phyloP scores from a whole-genome alignment of 1,139 yeast genomes.

The Keqinozyma sinolaborantium region DNA sequence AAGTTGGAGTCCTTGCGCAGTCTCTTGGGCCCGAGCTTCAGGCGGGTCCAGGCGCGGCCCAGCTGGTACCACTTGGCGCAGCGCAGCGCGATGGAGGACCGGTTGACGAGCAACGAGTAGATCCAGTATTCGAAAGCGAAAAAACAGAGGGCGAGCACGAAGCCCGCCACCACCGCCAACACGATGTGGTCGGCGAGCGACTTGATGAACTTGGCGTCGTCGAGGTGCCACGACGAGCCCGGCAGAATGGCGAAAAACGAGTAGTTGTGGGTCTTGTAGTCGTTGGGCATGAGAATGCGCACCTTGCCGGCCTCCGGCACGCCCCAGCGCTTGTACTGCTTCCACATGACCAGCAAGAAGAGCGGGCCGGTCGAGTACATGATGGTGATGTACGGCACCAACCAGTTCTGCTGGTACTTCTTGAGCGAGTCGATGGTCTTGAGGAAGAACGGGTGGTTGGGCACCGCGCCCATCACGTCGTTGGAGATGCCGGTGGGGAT shows the following conservation, averaged over 20 bases:
- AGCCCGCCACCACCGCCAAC: conserved; percentile 67
- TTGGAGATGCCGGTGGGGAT: conserved; percentile 89
- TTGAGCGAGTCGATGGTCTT: conserved; percentile 65
- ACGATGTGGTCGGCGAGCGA: conserved; percentile 67
- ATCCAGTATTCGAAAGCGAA: conserved; percentile 63
- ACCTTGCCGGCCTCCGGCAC: conserved; percentile 60
- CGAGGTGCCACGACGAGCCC: conserved; percentile 89
- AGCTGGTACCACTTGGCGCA: conserved; percentile 1
- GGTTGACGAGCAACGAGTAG: conserved; percentile 42
- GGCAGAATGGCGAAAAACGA: conserved; percentile 70
- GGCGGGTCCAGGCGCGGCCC: conserved; percentile 7
- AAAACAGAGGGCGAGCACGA: conserved; percentile 52
- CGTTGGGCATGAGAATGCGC: conserved; percentile 67
- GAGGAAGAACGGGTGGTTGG: conserved; percentile 79
- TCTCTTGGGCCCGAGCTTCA: conserved; percentile 41
- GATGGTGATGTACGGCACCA: conserved; percentile 83
- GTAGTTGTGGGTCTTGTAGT: conserved; percentile 54
- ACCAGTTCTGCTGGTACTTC: conserved; percentile 67
- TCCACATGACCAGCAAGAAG: conserved; percentile 82
- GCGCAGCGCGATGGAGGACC: conserved; percentile 15
- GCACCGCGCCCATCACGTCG: conserved; percentile 89
- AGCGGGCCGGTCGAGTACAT: conserved; percentile 95
- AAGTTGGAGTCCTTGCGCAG: conserved; percentile 56
- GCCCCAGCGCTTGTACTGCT: conserved; percentile 80
- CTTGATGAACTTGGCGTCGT: conserved; percentile 76